Percentiles rank a stretch among this genome's conserved stretches.
Evolutionary conservation across 2,329 filamentous ascomycete genomes (phyloP).

Genomic region (Neurospora sp.): DNA sequence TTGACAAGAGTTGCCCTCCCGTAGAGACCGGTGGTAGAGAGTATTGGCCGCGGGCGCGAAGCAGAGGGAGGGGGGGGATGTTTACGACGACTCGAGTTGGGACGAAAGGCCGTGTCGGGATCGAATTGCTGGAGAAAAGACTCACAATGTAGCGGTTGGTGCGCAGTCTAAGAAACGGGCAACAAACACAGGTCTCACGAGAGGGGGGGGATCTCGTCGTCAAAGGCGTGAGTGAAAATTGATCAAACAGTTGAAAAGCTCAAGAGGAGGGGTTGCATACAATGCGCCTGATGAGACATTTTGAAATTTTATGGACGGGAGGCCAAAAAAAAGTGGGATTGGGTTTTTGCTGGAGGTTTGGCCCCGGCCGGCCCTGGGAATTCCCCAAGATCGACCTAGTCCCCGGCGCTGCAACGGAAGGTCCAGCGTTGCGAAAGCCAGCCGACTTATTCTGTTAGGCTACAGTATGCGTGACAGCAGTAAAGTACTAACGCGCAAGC

Average conservation of each 20-base stretch:
- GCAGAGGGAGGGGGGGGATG: not conserved
- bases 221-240: not conserved
- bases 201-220: not conserved
- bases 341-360: not conserved
- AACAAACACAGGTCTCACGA: not conserved
- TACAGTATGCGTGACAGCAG: not conserved
- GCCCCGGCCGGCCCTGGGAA: not conserved
- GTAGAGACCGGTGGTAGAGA: not conserved
- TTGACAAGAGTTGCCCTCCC: not conserved
- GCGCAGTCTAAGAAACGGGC: not conserved
- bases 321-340: constrained; percentile 8
- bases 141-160: not conserved
- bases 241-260: not conserved
- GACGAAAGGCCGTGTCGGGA: not conserved
- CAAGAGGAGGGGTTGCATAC: not conserved
- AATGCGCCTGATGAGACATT: constrained; percentile 9
- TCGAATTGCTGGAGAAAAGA: not conserved
- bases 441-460: not conserved
- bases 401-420: not conserved
- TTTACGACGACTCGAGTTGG: not conserved
- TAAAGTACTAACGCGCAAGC: not conserved
- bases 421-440: not conserved
- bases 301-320: constrained; percentile 11
- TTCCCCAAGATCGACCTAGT: not conserved
- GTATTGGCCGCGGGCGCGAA: not conserved